Evolutionary conservation across 148 eudicot species (phyloP).

Genomic region (Chenopodium album): DNA sequence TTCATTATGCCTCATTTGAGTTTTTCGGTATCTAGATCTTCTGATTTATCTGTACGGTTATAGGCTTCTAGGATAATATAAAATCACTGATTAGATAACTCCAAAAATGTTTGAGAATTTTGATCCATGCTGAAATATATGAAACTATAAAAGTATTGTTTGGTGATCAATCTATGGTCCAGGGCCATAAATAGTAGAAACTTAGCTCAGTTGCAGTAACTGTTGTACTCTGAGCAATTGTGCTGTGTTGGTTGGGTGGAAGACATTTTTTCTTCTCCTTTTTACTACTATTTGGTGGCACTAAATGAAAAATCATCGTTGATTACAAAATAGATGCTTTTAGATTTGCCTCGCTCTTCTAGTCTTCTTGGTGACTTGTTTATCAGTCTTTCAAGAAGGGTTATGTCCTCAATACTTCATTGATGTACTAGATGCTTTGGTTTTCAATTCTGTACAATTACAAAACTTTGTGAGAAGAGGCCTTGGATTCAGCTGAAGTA

Average conservation of each 20-base stretch:
- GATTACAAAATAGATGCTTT: not conserved
- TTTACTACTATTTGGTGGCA: not conserved
- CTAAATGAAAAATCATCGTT: not conserved
- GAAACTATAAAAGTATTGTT: not conserved
- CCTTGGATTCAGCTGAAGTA: not conserved
- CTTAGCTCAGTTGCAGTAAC: not conserved
- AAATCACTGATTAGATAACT: not conserved
- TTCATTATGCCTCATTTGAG: not conserved
- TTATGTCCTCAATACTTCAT: not conserved
- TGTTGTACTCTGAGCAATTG: not conserved
- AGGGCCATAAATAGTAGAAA: not conserved
- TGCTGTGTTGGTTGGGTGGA: not conserved
- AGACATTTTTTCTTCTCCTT: not conserved
- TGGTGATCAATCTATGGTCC: not conserved
- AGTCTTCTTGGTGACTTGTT: not conserved
- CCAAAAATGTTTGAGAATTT: not conserved
- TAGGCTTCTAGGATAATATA: too few species aligned
- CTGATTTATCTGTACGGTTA: not conserved
- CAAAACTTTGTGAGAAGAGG: not conserved
- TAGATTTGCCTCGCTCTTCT: not conserved
- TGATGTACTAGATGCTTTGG: not conserved
- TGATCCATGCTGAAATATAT: not conserved
- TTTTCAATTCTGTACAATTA: not conserved
- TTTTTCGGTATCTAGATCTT: not conserved
- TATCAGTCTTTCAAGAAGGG: not conserved